Evolutionary conservation across 1,139 yeast species (phyloP).

Genomic region (Saccharomyces hybrid): DNA sequence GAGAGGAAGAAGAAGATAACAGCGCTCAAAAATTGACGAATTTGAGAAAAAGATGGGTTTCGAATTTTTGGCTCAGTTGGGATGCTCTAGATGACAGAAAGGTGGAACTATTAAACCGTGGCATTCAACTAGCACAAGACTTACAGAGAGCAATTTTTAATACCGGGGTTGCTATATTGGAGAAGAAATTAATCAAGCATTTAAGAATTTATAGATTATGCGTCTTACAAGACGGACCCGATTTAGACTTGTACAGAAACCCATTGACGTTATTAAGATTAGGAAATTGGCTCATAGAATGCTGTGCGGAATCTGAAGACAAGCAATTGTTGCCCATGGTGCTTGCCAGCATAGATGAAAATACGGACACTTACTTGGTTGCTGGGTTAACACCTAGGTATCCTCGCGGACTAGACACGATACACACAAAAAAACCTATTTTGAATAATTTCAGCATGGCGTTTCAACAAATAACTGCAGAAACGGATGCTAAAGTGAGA

Average conservation of each 20-base stretch:
- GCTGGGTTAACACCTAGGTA: conserved; percentile 84
- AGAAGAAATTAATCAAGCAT: conserved; percentile 71
- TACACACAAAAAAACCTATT: conserved; percentile 37
- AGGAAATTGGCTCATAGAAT: conserved; percentile 88
- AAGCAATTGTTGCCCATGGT: conserved; percentile 70
- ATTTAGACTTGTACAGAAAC: conserved; percentile 66
- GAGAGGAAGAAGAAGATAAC: conserved; percentile 16
- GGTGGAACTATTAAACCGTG: conserved; percentile 56
- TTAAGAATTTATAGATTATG: conserved; percentile 77
- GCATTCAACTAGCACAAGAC: conserved; percentile 70
- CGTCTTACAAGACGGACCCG: conserved; percentile 85
- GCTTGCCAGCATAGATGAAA: conserved; percentile 72
- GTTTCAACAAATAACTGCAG: conserved; percentile 75
- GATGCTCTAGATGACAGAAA: conserved; percentile 63
- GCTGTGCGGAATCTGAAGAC: conserved; percentile 74
- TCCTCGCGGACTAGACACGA: conserved; percentile 52
- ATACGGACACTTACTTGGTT: conserved; percentile 74
- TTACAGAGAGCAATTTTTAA: conserved; percentile 81
- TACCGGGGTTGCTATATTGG: conserved; percentile 83
- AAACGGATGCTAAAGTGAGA: conserved; percentile 80
- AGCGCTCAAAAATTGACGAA: conserved; percentile 31
- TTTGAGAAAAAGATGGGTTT: conserved; percentile 61
- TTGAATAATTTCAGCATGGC: conserved; percentile 83
- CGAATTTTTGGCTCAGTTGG: conserved; percentile 93
- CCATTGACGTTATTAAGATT: conserved; percentile 78